Evolutionary conservation across 441 rosid species (phyloP).

Genomic region (Croton setiger): DNA sequence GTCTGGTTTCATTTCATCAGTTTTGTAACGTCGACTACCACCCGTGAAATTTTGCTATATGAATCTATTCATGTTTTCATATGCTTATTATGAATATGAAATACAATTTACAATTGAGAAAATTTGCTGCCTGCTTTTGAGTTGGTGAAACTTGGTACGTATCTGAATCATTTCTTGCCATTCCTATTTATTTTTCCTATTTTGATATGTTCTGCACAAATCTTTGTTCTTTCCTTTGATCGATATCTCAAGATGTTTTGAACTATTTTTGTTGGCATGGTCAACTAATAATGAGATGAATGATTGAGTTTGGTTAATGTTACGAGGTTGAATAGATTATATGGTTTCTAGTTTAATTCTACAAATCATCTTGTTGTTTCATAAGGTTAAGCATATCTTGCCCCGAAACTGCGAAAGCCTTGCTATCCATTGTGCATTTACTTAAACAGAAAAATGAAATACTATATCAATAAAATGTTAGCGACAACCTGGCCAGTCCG

Average conservation of each 20-base stretch:
- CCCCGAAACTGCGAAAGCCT: background rate
- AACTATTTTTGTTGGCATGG: background rate
- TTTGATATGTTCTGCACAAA: background rate
- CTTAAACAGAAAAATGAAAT: background rate
- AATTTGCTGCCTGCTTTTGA: conserved; percentile 12
- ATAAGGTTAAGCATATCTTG: background rate
- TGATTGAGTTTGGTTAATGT: conserved; percentile 5
- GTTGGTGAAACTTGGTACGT: conserved; percentile 19
- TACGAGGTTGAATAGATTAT: background rate
- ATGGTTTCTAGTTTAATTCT: background rate
- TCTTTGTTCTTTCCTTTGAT: background rate
- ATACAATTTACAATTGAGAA: background rate
- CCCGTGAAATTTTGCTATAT: background rate
- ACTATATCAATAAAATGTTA: background rate
- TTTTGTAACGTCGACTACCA: conserved; percentile 6
- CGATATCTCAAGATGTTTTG: background rate
- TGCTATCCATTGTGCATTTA: background rate
- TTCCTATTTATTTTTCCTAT: background rate
- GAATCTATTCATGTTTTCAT: conserved; percentile 9
- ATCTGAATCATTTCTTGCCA: background rate
- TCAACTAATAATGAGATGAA: background rate
- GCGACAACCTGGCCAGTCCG: conserved; percentile 1
- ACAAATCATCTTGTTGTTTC: background rate
- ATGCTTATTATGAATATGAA: conserved; percentile 15
- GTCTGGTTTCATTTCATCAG: conserved; percentile 6